Base-by-base conservation (phyloP, 2,329 filamentous ascomycete species). In the Xylaria multiplex region DNA sequence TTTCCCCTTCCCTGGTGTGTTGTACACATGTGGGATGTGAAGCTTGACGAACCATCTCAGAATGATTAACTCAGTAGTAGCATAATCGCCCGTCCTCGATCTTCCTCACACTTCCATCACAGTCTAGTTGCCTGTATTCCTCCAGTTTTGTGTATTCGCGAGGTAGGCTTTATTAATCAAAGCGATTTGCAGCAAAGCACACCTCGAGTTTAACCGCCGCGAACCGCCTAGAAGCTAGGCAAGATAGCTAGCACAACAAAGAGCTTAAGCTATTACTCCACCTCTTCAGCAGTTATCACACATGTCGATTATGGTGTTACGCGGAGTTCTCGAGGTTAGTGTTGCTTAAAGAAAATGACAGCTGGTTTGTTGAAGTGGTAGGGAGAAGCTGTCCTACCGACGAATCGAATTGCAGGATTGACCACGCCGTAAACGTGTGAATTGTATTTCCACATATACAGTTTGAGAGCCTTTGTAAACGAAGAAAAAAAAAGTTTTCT, bases 11-110 rank as follows among this genome's bases (percentile, higher is more conserved):
- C 24, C 11, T 35, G 22, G 13, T 32, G 37, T 66, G 11, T 54
- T 52, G 49, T 66, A 67, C 65, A 67, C 7, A 32, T 22, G 45
- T 42, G 19, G 19, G 19, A 49, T 54, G 43, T 35, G 24, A 54
- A 69, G 54, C 24, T 30, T 30, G 59, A 61, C 27, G 55, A 35
- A 40, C 37, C 22, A 45, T 56, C 55, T 63, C 30, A 53, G 45
- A 54, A 49, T 37, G 19, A 60, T n/a, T 16, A 59, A 50, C 16
- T 53, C 35, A n/a, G n/a, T n/a, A 30, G 57, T 46, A 40, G 42
- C 35, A 42, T 56, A 7, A 24, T 30, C 45, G 46, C 48, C n/a
- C 43, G 22, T 59, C 42, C 37, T 62, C 32, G 14, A 45, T 56
- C 30, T n/a, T 49, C 43, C 42, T 55, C 54, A 56, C n/a, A 30